Evolutionary conservation across 768 basidiomycete species (phyloP), one percentile per base, ranked within the genome.

Genomic region (Kwoniella sp.): DNA sequence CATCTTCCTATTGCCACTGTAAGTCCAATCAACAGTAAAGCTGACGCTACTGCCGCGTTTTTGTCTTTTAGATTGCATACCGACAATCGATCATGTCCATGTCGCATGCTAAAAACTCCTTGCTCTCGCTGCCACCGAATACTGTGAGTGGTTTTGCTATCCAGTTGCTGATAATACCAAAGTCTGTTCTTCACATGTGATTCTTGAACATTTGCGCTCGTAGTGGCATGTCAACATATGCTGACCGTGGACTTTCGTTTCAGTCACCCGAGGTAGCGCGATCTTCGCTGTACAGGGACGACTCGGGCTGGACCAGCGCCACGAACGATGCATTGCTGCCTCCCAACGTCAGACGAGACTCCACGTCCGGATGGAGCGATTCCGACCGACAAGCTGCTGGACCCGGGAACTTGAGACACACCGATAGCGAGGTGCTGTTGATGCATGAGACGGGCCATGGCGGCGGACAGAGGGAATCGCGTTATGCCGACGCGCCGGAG

Each of bases 1-100:
- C 26, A 34, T 13, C 34, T 34, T 34, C 13, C 34, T 34, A 34
- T 13, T 5, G n/a, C n/a, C n/a, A n/a, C n/a, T n/a, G n/a, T n/a
- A 17, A 53, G n/a, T n/a, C n/a, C n/a, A n/a, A n/a, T n/a, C n/a
- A n/a, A n/a, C n/a, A n/a, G n/a, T n/a, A n/a, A n/a, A n/a, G 20
- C 17, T 30, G 58, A n/a, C 20, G 5, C 4, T 13, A 20, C 28
- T 30, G 17, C 55, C 12, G 15, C 48, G 30, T 11, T 34, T 58
- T 5, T 9, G 4, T 8, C 28, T 13, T 2, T 56, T 55, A 79
- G 74, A 74, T 79, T 52, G 76, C 78, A 13, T 79, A 77, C 53
- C 66, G 78, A 55, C 74, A 79, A 61, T 75, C 73, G 11, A 79
- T 79, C 69, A 76, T 79, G 76, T 75, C 78, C 11, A 73, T 79